phyloP scores from a whole-genome alignment of 1,139 yeast genomes.

The Suhomyces bolitotheri region DNA sequence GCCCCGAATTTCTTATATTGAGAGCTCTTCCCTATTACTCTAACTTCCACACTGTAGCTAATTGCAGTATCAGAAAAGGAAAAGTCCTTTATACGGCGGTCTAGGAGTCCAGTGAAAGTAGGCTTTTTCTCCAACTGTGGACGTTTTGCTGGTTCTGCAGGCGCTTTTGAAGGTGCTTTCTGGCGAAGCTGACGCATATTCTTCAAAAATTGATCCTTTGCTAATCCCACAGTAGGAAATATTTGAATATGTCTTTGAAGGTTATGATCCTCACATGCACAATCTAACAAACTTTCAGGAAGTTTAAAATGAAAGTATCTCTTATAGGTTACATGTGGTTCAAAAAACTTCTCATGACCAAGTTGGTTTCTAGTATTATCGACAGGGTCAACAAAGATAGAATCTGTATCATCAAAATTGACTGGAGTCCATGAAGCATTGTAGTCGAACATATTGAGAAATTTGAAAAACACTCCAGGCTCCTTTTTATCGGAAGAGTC shows the following conservation, averaged over 20 bases:
- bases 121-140: constrained; percentile 8
- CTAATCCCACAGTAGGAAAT: constrained; percentile 32
- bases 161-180: constrained; percentile 1
- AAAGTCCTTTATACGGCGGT: constrained; percentile 29
- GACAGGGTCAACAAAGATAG: constrained; percentile 35
- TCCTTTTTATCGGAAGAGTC: constrained; percentile 19
- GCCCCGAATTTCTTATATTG: constrained; percentile 23
- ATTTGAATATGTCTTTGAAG: constrained; percentile 39
- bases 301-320: constrained; percentile 42
- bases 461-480: constrained; percentile 22
- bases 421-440: constrained; percentile 47
- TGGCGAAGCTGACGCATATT: constrained; percentile 22
- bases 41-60: constrained; percentile 37
- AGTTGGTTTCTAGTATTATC: constrained; percentile 34
- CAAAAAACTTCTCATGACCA: constrained; percentile 28
- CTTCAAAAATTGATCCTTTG: constrained; percentile 25
- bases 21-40: constrained; percentile 36
- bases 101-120: constrained; percentile 19
- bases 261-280: constrained; percentile 35
- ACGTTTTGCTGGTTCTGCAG: background rate
- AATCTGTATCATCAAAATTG: constrained; percentile 28
- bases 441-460: constrained; percentile 44
- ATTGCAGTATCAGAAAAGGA: constrained; percentile 35
- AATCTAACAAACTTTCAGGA: constrained; percentile 40
- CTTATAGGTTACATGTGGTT: constrained; percentile 38